phyloP scores from a whole-genome alignment of 176 grass and related monocot genomes.

The Eleusine coracana region DNA sequence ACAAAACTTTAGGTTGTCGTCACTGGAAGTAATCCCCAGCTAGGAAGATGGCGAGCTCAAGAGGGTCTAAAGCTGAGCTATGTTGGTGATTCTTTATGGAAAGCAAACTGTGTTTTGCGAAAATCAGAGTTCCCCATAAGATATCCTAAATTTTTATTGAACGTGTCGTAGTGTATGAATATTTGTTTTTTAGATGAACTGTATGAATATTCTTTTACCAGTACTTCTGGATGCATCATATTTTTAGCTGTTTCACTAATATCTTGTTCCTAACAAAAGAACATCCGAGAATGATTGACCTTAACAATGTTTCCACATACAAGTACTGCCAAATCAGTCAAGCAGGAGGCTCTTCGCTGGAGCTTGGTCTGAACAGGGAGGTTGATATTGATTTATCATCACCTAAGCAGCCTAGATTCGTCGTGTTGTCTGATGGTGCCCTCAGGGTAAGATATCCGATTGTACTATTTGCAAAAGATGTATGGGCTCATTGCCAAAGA shows the following conservation, averaged over 20 bases:
- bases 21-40: slow-evolving; percentile 67
- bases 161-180: slow-evolving; percentile 22
- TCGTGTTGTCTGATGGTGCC: slow-evolving; percentile 80
- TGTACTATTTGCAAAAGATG: slow-evolving; percentile 9
- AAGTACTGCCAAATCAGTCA: slow-evolving; percentile 86
- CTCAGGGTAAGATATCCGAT: slow-evolving; percentile 68
- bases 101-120: slow-evolving; percentile 66
- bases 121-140: slow-evolving; percentile 86
- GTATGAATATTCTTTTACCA: slow-evolving; percentile 16
- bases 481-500: slow-evolving; percentile 22
- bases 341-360: slow-evolving; percentile 54
- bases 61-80: slow-evolving; percentile 82
- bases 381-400: slow-evolving; percentile 67
- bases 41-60: slow-evolving; percentile 81
- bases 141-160: slow-evolving; percentile 75
- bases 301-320: slow-evolving; percentile 81
- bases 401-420: slow-evolving; percentile 60
- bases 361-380: slow-evolving; percentile 86
- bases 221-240: slow-evolving; percentile 23
- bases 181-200: slow-evolving; percentile 5
- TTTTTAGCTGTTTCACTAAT: background rate
- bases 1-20: slow-evolving; percentile 61
- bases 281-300: slow-evolving; percentile 19
- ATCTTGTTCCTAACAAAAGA: slow-evolving; percentile 46
- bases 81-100: slow-evolving; percentile 79